Percentiles rank a stretch among this genome's conserved stretches.
These are phyloP conservation scores for Setaria italica DNA, from an alignment of 202 grass and related monocot genomes.

Conservation along the genomic window DNA sequence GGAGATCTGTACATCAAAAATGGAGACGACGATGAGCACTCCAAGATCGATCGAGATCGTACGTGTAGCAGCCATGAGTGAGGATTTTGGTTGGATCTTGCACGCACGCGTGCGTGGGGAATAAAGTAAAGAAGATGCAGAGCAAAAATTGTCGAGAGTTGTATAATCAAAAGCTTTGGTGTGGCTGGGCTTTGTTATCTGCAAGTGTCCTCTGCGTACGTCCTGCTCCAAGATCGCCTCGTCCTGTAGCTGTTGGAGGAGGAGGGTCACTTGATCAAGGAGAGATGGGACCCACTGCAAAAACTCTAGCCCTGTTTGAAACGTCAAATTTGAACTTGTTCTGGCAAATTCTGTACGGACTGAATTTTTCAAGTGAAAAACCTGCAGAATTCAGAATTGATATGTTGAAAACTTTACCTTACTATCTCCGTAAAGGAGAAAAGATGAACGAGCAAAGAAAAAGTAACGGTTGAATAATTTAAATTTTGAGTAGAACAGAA, in stretches of 20 bases:
- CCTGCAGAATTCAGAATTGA: not conserved
- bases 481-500: not conserved
- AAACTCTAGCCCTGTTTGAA: not conserved
- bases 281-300: not conserved
- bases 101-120: conserved; percentile 32
- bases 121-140: conserved; percentile 12
- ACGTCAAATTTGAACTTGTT: too few species aligned
- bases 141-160: not conserved
- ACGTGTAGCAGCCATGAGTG: not conserved
- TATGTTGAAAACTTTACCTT: not conserved
- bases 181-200: too few species aligned
- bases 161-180: not conserved
- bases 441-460: not conserved
- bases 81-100: conserved; percentile 14
- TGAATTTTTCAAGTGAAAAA: not conserved
- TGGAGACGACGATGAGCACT: not conserved
- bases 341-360: not conserved
- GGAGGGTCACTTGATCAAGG: not conserved
- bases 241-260: not conserved
- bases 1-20: conserved; percentile 28
- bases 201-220: conserved; percentile 25
- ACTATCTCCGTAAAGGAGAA: not conserved
- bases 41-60: conserved; percentile 18
- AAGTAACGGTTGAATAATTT: too few species aligned
- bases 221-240: conserved; percentile 29